Evolutionary conservation across 306 rosid species (phyloP).

Genomic region (Benincasa hispida): DNA sequence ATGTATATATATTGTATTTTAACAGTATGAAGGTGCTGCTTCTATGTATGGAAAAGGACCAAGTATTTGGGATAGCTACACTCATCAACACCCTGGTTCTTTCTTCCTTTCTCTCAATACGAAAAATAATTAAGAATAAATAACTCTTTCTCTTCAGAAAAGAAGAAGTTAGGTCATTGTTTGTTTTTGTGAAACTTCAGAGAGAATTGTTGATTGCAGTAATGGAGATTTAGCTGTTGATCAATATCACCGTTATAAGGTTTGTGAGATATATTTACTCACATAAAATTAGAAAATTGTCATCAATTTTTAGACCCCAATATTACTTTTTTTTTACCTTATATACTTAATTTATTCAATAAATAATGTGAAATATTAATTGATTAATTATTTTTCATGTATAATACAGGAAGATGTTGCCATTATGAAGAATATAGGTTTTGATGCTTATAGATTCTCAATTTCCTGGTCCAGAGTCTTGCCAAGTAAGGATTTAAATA

Average conservation of each 20-base stretch:
- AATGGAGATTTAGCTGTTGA: slow-evolving; percentile 32
- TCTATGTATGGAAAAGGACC: neutral
- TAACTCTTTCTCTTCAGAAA: no score
- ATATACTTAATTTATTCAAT: no score
- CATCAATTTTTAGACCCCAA: neutral
- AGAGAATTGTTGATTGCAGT: slow-evolving; percentile 19
- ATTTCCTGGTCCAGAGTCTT: slow-evolving; percentile 60
- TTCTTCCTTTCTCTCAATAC: neutral
- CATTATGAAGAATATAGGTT: slow-evolving; percentile 51
- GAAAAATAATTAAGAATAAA: neutral
- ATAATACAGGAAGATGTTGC: slow-evolving; percentile 58
- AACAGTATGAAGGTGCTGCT: slow-evolving; percentile 28
- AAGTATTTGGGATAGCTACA: slow-evolving; percentile 23
- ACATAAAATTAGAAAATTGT: no score
- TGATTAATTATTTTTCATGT: neutral
- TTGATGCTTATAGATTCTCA: slow-evolving; percentile 56
- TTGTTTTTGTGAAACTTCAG: slow-evolving; percentile 6
- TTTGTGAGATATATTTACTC: neutral
- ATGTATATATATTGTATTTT: no score
- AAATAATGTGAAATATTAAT: neutral
- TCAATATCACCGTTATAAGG: slow-evolving; percentile 26
- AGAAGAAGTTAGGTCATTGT: neutral
- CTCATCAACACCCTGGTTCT: slow-evolving; percentile 23
- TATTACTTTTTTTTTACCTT: no score
- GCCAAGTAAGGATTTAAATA: slow-evolving; percentile 39